A percentile compares a stretch with the other conserved stretches of the same genome.
phyloP scores from a whole-genome alignment of 2,329 filamentous ascomycete genomes.

The Diaporthe sp. region DNA sequence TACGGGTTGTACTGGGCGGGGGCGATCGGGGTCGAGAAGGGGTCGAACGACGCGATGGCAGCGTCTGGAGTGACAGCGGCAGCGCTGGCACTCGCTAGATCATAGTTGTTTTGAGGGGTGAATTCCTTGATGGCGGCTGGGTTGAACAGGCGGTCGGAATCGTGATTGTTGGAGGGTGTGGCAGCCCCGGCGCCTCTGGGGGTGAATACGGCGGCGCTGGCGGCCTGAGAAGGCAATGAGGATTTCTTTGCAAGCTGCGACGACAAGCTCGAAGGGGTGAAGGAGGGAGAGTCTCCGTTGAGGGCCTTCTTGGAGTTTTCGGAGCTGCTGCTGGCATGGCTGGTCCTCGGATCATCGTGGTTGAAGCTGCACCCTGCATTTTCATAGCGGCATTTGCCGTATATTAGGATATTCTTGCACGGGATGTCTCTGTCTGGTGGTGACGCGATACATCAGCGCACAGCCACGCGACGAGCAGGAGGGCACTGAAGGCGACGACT shows the following conservation, averaged over 20 bases:
- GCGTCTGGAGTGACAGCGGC: constrained; percentile 54
- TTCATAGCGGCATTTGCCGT: constrained; percentile 92
- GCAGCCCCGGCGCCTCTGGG: constrained; percentile 68
- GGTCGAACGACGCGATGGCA: constrained; percentile 65
- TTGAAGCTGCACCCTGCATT: constrained; percentile 93
- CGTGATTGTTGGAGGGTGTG: constrained; percentile 53
- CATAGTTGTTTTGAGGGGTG: constrained; percentile 64
- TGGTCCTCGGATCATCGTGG: constrained; percentile 69
- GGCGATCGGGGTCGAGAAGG: constrained; percentile 69
- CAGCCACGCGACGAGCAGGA: not conserved
- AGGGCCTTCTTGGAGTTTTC: constrained; percentile 73
- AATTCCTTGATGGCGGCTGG: constrained; percentile 69
- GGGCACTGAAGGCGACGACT: not conserved
- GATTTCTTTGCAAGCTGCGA: constrained; percentile 68
- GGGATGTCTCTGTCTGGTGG: constrained; percentile 81
- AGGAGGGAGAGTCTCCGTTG: constrained; percentile 96
- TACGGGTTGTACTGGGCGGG: constrained; percentile 78
- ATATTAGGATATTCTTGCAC: constrained; percentile 93
- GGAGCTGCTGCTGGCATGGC: constrained; percentile 24
- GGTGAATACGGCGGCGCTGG: constrained; percentile 88
- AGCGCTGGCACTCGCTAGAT: constrained; percentile 61
- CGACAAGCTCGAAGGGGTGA: constrained; percentile 74
- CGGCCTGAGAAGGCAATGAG: constrained; percentile 88
- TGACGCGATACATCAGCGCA: constrained; percentile 32
- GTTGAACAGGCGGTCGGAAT: constrained; percentile 60